Conservation (phyloP, 2,329 filamentous ascomycete species). For the Alternaria sp. region DNA sequence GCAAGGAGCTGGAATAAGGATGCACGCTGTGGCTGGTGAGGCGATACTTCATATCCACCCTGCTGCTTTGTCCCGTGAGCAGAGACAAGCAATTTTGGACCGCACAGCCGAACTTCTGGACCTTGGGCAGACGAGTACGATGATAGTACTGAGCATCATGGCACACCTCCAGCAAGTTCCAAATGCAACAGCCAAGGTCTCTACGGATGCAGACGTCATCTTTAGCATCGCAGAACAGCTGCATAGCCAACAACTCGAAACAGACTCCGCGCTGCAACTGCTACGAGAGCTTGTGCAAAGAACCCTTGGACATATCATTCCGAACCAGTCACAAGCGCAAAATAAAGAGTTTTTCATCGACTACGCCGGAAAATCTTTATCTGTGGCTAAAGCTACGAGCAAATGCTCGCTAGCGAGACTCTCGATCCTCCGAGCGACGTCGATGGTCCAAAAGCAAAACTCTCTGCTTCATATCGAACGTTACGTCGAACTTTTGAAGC, state of each 20-base stretch:
- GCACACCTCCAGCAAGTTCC: slow-evolving; percentile 44
- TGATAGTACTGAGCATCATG: slow-evolving; percentile 36
- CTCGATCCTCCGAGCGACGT: slow-evolving; percentile 37
- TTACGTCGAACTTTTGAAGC: slow-evolving; percentile 34
- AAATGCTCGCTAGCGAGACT: slow-evolving; percentile 34
- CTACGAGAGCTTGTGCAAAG: slow-evolving; percentile 38
- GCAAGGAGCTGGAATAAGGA: slow-evolving; percentile 8
- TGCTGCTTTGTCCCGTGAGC: slow-evolving; percentile 39
- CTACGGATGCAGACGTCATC: slow-evolving; percentile 31
- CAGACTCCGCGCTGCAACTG: slow-evolving; percentile 24
- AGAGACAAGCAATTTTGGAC: slow-evolving; percentile 44
- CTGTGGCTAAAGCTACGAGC: slow-evolving; percentile 26
- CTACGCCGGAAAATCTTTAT: slow-evolving; percentile 32
- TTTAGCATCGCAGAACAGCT: slow-evolving; percentile 42
- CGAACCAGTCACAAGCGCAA: slow-evolving; percentile 45
- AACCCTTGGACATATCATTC: slow-evolving; percentile 41
- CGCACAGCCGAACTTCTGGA: slow-evolving; percentile 31
- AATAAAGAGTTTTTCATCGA: slow-evolving; percentile 43
- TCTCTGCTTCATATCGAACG: slow-evolving; percentile 30
- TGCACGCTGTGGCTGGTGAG: slow-evolving; percentile 22
- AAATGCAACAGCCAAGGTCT: slow-evolving; percentile 48
- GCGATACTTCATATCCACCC: slow-evolving; percentile 36
- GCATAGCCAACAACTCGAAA: slow-evolving; percentile 23
- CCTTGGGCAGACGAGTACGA: slow-evolving; percentile 12
- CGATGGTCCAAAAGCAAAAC: slow-evolving; percentile 34